Base-by-base conservation (phyloP, 179 eudicot genomes). In the Silene noctiflora region DNA sequence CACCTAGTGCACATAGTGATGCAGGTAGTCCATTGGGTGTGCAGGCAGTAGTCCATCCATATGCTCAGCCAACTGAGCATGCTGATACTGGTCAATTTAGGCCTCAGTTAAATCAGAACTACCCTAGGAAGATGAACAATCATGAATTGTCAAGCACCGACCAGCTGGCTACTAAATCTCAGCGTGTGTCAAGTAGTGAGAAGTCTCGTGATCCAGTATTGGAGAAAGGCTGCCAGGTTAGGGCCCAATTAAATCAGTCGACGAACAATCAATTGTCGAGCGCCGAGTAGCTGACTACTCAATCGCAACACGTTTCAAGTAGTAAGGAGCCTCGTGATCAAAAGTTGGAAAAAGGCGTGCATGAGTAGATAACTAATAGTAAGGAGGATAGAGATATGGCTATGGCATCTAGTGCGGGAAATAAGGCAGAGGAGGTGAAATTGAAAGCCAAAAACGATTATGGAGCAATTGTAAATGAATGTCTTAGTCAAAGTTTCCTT, bases 81-180 rank as follows among this genome's bases (percentile, higher is more conserved):
- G 80, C 85, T 79, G 81, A 83, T 82, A 65, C 74, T 29, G 81
- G 87, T 82, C 88, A 85, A 55, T 78, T 66, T 61, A 88, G 90
- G 83, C 92, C 91, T 39, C 61, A 77, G 63, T 75, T 31, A 44
- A 85, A 84, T 86, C 93, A 89, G 79, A 84, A 67, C 81, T 75
- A 86, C 79, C 80, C 75, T 24, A 71, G 22, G 14, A 65, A 67
- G 69, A 19, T 53, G 9, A 71, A 69, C 74, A 79, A 73, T 60
- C n/a, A n/a, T n/a, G 87, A 84, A 53, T 42, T 84, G 77, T 67
- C 80, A 13, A 22, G 59, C 61, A 74, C 88, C 35, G 88, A 85
- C 46, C 79, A 83, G 72, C 82, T 80, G 67, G 58, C 73, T 71
- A 75, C 79, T 78, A 82, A 76, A 71, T 74, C 85, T 78, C 89